These are phyloP conservation scores for Ophiocordyceps camponoti-rufipedis DNA, from an alignment of 2,329 filamentous ascomycete species.

Conservation along the genomic window DNA sequence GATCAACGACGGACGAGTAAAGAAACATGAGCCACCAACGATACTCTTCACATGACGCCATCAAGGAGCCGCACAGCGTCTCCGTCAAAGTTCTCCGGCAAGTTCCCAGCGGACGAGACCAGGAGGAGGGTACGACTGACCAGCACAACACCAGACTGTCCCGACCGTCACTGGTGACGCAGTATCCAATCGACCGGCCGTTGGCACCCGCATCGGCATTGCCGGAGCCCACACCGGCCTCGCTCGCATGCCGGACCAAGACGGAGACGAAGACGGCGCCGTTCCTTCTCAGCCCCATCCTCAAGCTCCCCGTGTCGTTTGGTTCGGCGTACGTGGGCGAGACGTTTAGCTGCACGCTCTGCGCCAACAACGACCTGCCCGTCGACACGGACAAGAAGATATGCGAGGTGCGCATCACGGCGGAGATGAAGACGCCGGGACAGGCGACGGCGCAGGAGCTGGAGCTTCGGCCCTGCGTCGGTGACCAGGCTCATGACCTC, in stretches of 20 bases:
- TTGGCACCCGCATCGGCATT: slow-evolving; percentile 19
- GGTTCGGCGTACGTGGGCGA: slow-evolving; percentile 92
- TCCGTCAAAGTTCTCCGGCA: slow-evolving; percentile 62
- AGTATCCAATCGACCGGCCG: slow-evolving; percentile 41
- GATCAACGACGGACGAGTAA: neutral
- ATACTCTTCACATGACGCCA: slow-evolving; percentile 35
- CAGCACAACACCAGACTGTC: slow-evolving; percentile 46
- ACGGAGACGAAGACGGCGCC: slow-evolving; percentile 29
- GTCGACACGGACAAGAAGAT: slow-evolving; percentile 28
- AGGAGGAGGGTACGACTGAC: neutral
- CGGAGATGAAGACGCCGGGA: slow-evolving; percentile 88
- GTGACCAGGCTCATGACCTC: slow-evolving; percentile 24
- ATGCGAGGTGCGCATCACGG: slow-evolving; percentile 63
- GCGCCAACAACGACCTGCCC: slow-evolving; percentile 69
- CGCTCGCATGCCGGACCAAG: slow-evolving; percentile 46
- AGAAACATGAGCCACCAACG: slow-evolving; percentile 36
- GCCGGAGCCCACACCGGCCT: slow-evolving; percentile 37
- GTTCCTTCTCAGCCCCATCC: slow-evolving; percentile 41
- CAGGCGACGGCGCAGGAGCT: slow-evolving; percentile 40
- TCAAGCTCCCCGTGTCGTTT: slow-evolving; percentile 81
- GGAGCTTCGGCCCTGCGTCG: slow-evolving; percentile 28
- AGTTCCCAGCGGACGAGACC: slow-evolving; percentile 2
- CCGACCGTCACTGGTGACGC: slow-evolving; percentile 56
- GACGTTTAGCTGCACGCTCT: slow-evolving; percentile 84
- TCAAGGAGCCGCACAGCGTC: slow-evolving; percentile 62